These are phyloP conservation scores for Podospora comata DNA, from an alignment of 495 filamentous ascomycete species.

Conservation along the genomic window DNA sequence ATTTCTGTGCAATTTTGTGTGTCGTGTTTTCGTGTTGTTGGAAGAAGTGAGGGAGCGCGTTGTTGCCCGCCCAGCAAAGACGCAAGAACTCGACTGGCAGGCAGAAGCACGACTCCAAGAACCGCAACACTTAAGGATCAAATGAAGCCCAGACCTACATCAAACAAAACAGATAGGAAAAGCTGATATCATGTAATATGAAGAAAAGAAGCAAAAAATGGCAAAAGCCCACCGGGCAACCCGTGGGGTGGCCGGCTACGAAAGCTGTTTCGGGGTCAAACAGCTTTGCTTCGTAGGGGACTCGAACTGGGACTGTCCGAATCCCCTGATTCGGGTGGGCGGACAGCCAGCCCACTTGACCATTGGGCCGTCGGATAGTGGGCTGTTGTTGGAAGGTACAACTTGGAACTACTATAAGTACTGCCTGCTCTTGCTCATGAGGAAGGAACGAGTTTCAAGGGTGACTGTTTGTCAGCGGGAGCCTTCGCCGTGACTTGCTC, in stretches of 20 bases:
- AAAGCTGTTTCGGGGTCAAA: not conserved
- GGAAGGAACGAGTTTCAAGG: not conserved
- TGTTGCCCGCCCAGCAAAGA: too few relatives aligned
- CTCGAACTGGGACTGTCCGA: not conserved
- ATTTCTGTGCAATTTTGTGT: not conserved
- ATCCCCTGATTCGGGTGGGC: not conserved
- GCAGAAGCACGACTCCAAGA: too few relatives aligned
- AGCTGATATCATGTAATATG: not conserved
- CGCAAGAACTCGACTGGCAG: too few relatives aligned
- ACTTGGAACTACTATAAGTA: not conserved
- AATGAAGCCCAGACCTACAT: too few relatives aligned
- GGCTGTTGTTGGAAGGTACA: not conserved
- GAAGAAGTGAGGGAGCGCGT: too few relatives aligned
- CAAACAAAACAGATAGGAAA: not conserved
- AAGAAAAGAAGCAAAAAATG: not conserved
- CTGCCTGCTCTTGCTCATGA: not conserved
- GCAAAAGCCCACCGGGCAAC: slow-evolving; percentile 1
- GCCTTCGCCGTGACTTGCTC: not conserved
- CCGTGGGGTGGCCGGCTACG: not conserved
- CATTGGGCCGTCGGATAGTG: not conserved
- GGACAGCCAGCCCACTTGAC: not conserved
- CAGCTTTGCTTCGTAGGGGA: not conserved
- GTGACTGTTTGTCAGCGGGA: not conserved
- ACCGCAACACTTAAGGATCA: too few relatives aligned
- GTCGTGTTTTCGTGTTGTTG: not conserved